Evolutionary conservation across 1,139 yeast species (phyloP), one percentile per base, ranked within the genome.

Genomic region (Arxiozyma slooffiae): DNA sequence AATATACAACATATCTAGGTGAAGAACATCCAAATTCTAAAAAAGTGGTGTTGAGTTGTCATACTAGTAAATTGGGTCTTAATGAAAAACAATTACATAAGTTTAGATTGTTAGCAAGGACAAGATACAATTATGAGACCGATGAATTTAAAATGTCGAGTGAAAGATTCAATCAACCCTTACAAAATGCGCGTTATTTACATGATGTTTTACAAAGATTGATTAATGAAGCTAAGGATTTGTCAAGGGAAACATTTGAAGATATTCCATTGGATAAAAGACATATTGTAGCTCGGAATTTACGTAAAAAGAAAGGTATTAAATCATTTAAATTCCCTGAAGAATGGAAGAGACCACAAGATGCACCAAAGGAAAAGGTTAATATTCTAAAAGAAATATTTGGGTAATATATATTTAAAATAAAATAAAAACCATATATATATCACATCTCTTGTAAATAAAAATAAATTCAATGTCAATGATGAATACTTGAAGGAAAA

Each of bases 211-310:
- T 89, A 57, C 76, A 77, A 55, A 76, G 74, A 52, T 72, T 92
- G 51, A 60, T 90, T 38, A 65, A 65, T 20, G 90, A 81, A 59
- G 73, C 95, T n/a, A 82, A 80, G 62, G 84, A 80, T 53, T 63
- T 75, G 48, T 67, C 75, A 5, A 49, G 38, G 16, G 74, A 76
- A 46, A 92, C 85, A 55, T 85, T 87, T 60, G 73, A 76, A 44
- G 95, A 87, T 61, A 72, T 92, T 41, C 97, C 97, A 36, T 68
- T 92, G 47, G 96, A 89, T 66, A 79, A 76, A 30, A 81, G 96
- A 66, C 92, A 85, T 66, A 73, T 73, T 24, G 61, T 62, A 44
- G 72, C 76, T 16, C 76, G 73, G 66, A 71, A 74, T 55, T 63
- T 70, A 39, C 75, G 74, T 57, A 75, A 74, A 64, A 66, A 70